Percentiles rank a stretch among this genome's conserved stretches.
Evolutionary conservation across 257 asterid species (phyloP).

Genomic region (Schizonepeta tenuifolia): DNA sequence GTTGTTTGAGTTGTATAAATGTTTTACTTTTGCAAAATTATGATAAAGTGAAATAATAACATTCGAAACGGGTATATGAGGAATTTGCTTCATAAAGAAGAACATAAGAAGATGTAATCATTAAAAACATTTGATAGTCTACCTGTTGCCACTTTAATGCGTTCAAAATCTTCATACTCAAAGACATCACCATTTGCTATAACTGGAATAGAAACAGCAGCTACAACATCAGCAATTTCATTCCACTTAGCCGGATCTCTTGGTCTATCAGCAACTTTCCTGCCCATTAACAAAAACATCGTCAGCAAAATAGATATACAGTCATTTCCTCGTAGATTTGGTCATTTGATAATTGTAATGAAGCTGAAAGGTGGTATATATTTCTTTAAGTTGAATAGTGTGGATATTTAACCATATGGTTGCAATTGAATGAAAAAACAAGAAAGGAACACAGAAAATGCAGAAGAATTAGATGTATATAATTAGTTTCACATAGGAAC

Average conservation of each 20-base stretch:
- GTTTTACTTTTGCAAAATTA: background rate
- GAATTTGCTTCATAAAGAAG: background rate
- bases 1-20: background rate
- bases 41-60: background rate
- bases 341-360: no score
- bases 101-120: constrained; percentile 1
- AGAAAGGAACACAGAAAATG: constrained; percentile 18
- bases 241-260: constrained; percentile 96
- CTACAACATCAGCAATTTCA: constrained; percentile 87
- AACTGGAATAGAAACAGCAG: constrained; percentile 88
- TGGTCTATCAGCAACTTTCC: constrained; percentile 95
- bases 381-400: no score
- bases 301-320: constrained; percentile 17
- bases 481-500: background rate
- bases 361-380: no score
- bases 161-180: constrained; percentile 80
- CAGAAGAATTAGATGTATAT: background rate
- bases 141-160: constrained; percentile 84
- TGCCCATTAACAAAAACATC: constrained; percentile 31
- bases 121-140: constrained; percentile 9
- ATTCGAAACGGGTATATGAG: constrained; percentile 5
- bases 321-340: no score
- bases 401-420: no score
- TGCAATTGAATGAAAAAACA: constrained; percentile 19
- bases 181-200: constrained; percentile 96